phyloP scores from a whole-genome alignment of 106 monocot genomes.

The Acanthochlamys bracteata region DNA sequence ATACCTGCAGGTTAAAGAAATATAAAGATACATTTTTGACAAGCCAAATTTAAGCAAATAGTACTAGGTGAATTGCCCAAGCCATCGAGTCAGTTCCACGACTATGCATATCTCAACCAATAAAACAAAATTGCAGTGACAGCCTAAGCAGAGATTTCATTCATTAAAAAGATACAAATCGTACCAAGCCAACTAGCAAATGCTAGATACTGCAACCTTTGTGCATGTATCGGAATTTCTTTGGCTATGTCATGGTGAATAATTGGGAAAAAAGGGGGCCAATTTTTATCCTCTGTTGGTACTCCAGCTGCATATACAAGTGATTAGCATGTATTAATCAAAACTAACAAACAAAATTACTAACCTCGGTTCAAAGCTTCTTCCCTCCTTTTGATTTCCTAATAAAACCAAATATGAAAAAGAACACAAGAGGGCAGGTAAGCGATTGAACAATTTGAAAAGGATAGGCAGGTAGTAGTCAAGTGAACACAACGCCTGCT shows the following conservation, averaged over 20 bases:
- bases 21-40: not conserved
- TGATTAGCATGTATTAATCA: not conserved
- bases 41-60: not conserved
- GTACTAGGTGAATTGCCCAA: not conserved
- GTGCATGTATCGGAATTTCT: conserved; percentile 86
- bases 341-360: not conserved
- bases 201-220: conserved; percentile 88
- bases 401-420: not conserved
- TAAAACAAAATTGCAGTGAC: not conserved
- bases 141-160: not conserved
- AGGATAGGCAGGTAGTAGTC: too few relatives aligned
- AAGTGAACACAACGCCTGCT: too few relatives aligned
- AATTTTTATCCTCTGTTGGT: conserved; percentile 74
- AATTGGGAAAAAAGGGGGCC: conserved; percentile 93
- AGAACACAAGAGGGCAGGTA: not conserved
- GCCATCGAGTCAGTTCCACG: too few relatives aligned
- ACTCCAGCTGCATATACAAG: conserved; percentile 64
- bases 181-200: conserved; percentile 95
- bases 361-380: conserved; percentile 31
- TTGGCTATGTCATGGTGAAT: conserved; percentile 97
- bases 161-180: not conserved
- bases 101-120: not conserved
- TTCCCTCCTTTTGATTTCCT: conserved; percentile 48
- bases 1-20: conserved; percentile 41
- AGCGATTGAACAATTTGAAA: too few relatives aligned